Conservation (phyloP, 1,284 basidiomycete species). For the Ceratobasidium sp. region DNA sequence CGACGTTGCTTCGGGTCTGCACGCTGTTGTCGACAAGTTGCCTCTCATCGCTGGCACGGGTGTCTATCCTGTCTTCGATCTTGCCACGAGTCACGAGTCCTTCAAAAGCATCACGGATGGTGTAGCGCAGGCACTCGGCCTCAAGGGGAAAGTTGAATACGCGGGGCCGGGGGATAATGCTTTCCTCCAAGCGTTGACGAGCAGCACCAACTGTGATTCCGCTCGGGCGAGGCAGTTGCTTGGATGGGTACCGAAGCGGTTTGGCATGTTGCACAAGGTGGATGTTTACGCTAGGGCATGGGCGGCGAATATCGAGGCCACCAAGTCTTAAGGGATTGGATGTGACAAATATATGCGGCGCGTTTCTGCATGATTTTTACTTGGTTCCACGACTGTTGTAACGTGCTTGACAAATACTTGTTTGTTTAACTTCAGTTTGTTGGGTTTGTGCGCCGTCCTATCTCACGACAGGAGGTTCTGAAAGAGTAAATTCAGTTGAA, state of each 20-base stretch:
- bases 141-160: conserved; percentile 16
- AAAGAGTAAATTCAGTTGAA: no score
- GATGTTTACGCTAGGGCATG: conserved; percentile 12
- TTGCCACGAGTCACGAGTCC: conserved; percentile 7
- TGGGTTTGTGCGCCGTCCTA: no score
- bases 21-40: conserved; percentile 18
- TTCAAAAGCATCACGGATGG: conserved; percentile 7
- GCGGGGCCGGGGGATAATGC: conserved; percentile 12
- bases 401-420: no score
- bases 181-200: conserved; percentile 11
- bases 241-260: conserved; percentile 14
- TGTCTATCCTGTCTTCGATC: conserved; percentile 13
- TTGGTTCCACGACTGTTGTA: no score
- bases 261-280: conserved; percentile 1
- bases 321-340: no score
- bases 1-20: conserved; percentile 15
- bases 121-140: neutral
- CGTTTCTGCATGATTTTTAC: no score
- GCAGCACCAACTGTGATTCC: conserved; percentile 2
- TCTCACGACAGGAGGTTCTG: no score
- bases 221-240: conserved; percentile 19
- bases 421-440: no score
- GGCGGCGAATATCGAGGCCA: conserved; percentile 1
- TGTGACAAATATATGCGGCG: no score
- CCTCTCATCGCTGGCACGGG: conserved; percentile 14